Percentiles rank a stretch among this genome's conserved stretches.
phyloP scores from a whole-genome alignment of 176 grass and related monocot genomes.

The Musa beccarii region DNA sequence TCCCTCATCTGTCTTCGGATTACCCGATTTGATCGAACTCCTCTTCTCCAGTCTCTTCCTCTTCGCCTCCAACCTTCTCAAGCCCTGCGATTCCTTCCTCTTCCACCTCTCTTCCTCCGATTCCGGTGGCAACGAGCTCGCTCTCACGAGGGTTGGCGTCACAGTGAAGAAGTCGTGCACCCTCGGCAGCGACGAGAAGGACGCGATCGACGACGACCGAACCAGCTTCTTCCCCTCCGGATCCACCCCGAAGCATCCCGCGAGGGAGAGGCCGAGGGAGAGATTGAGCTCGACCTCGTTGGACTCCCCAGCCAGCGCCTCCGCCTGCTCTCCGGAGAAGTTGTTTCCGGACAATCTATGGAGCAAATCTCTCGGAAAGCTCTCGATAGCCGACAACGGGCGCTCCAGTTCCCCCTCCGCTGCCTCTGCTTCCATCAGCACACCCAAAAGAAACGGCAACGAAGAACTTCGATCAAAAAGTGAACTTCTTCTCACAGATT shows the following conservation, averaged over 20 bases:
- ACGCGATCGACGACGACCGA: background rate
- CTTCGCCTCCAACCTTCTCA: conserved; percentile 10
- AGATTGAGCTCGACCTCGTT: conserved; percentile 1
- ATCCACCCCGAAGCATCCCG: conserved; percentile 3
- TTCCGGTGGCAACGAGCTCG: conserved; percentile 1
- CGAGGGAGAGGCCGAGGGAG: conserved; percentile 9
- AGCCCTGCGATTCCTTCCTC: conserved; percentile 4
- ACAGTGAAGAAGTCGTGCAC: background rate
- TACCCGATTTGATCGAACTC: conserved; percentile 1
- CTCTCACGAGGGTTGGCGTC: background rate
- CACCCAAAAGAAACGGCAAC: background rate
- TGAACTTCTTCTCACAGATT: background rate
- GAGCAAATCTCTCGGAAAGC: conserved; percentile 11
- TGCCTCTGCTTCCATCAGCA: background rate
- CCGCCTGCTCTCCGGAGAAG: background rate
- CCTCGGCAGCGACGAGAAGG: conserved; percentile 3
- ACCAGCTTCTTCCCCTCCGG: conserved; percentile 6
- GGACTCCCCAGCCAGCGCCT: background rate
- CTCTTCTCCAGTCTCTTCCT: conserved; percentile 7
- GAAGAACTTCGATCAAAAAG: background rate
- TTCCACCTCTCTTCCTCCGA: conserved; percentile 1
- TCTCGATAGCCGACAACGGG: background rate
- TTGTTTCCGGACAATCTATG: background rate
- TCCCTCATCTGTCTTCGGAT: background rate
- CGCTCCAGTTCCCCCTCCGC: background rate